Evolutionary conservation across 2,329 filamentous ascomycete genomes (phyloP).

Genomic region (Exophiala oligosperma): DNA sequence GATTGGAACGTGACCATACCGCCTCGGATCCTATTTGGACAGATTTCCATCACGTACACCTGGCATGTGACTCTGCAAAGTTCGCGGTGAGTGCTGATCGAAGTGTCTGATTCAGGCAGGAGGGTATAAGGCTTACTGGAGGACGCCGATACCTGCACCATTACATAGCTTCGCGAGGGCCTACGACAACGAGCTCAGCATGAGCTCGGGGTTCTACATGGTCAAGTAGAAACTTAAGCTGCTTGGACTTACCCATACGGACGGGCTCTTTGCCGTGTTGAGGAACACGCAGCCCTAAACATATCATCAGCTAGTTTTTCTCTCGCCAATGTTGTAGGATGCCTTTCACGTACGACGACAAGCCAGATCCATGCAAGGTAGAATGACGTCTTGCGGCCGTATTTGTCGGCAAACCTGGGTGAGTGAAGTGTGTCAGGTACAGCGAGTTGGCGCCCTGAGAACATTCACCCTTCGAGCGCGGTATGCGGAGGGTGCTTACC

Average conservation of each 20-base stretch:
- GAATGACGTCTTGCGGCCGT: background rate
- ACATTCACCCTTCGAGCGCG: too few species aligned
- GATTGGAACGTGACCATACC: background rate
- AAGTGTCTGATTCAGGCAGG: background rate
- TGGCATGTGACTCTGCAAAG: background rate
- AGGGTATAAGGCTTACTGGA: background rate
- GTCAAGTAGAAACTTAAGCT: background rate
- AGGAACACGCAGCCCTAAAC: background rate
- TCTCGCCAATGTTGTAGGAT: background rate
- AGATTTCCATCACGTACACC: background rate
- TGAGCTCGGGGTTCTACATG: too few species aligned
- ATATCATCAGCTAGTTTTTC: background rate
- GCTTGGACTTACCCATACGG: background rate
- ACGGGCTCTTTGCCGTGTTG: background rate
- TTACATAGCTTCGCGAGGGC: background rate
- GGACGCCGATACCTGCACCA: background rate
- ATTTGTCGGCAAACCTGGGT: background rate
- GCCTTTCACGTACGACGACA: background rate
- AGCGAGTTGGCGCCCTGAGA: too few species aligned
- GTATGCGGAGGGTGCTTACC: too few species aligned
- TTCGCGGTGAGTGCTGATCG: background rate
- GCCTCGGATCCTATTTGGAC: background rate
- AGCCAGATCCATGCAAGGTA: background rate
- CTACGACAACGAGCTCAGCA: background rate
- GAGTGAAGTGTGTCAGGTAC: too few species aligned